Base-by-base conservation (phyloP, 345 rosid species). In the Boechera retrofracta region DNA sequence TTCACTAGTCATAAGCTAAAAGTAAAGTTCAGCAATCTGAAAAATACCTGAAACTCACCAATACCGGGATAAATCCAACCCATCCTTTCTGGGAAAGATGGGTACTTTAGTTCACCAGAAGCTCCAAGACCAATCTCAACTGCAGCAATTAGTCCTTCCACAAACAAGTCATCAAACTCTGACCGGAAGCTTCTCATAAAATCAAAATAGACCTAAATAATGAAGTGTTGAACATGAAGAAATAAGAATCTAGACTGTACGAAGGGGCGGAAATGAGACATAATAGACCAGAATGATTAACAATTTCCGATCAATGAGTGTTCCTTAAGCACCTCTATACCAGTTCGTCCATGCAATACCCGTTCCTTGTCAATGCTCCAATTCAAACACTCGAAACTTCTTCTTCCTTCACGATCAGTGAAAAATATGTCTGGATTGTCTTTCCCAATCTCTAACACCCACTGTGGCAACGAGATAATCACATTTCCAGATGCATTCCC, bases 21-120 rank as follows among this genome's bases (percentile, higher is more conserved):
- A 67, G 61, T 29, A 56, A 66, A 69, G 62, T 49, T 15, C 49
- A 71, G 48, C 28, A 21, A 71, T 72, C 56, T 58, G 60, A 32
- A 13, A 67, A 81, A 82, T 94, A 91, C 97, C 98, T 94, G 98
- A 85, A 94, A 94, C 88, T 91, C 96, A 82, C 98, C 97, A 73
- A 94, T 85, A 75, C 98, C 98, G 54, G 98, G 98, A 76, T 87
- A 91, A 73, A 88, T 87, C 98, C 98, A 94, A 44, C 96, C 97
- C 89, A 89, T 81, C 68, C 94, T 87, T 75, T 91, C 93, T 3
- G 94, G 76, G 78, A 84, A 94, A 75, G 96, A 86, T 72, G 98
- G 98, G 61, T 89, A 94, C 86, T 81, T 91, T 59, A 94, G 82
- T 70, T 94, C 97, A 63, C 97, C 97, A 66, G 91, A 88, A 24